Base-by-base conservation (phyloP, 2,329 filamentous ascomycete genomes). In the Fusarium begoniae region DNA sequence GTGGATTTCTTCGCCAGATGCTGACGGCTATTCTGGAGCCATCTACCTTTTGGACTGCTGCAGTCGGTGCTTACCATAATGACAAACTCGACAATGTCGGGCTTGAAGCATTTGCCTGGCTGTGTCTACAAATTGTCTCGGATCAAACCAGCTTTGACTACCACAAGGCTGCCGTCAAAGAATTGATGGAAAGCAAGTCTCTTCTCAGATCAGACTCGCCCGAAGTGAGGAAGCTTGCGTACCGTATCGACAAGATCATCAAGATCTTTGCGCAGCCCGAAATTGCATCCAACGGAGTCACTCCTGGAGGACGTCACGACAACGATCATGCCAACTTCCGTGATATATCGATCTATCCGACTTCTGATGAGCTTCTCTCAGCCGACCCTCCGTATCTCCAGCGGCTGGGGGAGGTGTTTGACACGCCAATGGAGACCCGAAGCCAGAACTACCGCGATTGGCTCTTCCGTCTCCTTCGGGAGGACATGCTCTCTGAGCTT, bases 401-500 rank as follows among this genome's bases (percentile, higher is more conserved):
- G 12, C 85, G 82, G 0, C 85, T 87, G 0, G 82, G 86, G 8
- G 87, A 88, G 4, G 82, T 92, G 0, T 80, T 83, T 3, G 80
- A 88, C 64, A 82, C 4, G 38, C 77, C 18, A 66, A 82, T 3
- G 13, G 76, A 78, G 4, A 74, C 79, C 1, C 85, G 89, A 3
- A 79, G 86, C 0, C 80, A 81, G 0, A 80, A 82, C 0, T 90
- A 94, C 77, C 80, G 93, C 0, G 92, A 93, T 75, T 93, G 92
- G 76, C 90, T 94, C 58, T 95, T 93, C 72, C 90, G 93, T 0
- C 85, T 94, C 1, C 83, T 94, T 0, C 84, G 93, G 6, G 92
- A 95, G 74, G 92, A 94, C 70, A 91, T 94, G 86, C 81, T 94
- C 0, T 88, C 85, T 0, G 91, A 92, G 70, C 82, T 95, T 6